phyloP scores from a whole-genome alignment of 75 land plant species.

The Sequoia sempervirens region DNA sequence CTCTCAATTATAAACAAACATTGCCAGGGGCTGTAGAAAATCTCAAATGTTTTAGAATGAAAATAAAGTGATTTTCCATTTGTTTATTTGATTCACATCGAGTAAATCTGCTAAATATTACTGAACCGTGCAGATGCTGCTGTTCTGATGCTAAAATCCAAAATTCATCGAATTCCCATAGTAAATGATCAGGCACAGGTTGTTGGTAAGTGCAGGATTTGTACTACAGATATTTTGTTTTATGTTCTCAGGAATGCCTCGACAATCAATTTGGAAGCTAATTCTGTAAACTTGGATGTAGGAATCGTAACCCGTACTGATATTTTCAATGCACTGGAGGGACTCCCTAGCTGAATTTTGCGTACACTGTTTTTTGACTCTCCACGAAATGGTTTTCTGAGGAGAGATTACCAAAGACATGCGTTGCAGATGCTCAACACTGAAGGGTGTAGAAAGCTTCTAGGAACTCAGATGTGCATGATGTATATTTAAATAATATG shows the following conservation, averaged over 20 bases:
- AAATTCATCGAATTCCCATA: slow-evolving; percentile 69
- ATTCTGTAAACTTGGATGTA: slow-evolving; percentile 12
- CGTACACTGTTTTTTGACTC: neutral
- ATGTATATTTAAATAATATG: neutral
- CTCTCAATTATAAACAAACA: neutral
- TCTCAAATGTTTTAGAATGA: neutral
- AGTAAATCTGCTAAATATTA: neutral
- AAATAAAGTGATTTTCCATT: neutral
- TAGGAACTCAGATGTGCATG: neutral
- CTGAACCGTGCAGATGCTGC: slow-evolving; percentile 53
- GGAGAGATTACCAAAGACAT: neutral
- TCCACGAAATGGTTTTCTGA: neutral
- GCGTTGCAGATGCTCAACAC: neutral
- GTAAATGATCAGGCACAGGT: slow-evolving; percentile 54
- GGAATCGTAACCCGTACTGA: slow-evolving; percentile 80
- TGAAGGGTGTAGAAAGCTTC: neutral
- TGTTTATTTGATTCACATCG: neutral
- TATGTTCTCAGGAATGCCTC: neutral
- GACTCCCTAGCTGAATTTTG: slow-evolving; percentile 1
- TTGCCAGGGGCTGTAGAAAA: neutral
- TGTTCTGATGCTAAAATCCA: slow-evolving; percentile 55
- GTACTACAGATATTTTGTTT: neutral
- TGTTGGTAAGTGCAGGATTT: slow-evolving; percentile 38
- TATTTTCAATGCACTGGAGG: slow-evolving; percentile 67
- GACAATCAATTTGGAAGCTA: neutral